phyloP scores from a whole-genome alignment of 257 asterid genomes.

The Cordia subcordata region DNA sequence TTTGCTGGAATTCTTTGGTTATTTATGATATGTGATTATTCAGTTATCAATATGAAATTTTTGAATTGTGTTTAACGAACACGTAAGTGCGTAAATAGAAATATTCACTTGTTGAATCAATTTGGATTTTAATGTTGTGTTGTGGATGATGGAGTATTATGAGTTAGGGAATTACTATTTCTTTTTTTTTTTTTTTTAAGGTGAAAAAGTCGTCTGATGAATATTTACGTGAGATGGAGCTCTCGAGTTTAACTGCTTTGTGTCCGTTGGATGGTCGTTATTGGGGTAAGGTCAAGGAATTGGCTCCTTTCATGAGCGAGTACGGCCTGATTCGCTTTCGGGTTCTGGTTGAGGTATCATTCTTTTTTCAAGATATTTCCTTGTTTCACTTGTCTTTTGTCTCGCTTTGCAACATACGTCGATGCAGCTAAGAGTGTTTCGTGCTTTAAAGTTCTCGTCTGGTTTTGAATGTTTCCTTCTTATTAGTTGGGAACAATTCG shows the following conservation, averaged over 20 bases:
- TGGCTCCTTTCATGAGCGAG: slow-evolving; percentile 77
- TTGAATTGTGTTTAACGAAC: no score
- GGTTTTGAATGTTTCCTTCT: no score
- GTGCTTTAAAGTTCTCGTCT: no score
- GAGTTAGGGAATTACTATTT: no score
- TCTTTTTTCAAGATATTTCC: not conserved
- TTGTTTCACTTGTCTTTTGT: not conserved
- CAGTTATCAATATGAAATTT: no score
- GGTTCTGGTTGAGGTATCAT: slow-evolving; percentile 75
- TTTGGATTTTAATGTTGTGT: no score
- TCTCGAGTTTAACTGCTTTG: slow-evolving; percentile 52
- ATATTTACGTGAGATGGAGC: slow-evolving; percentile 31
- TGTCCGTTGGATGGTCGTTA: slow-evolving; percentile 95
- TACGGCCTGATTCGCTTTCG: slow-evolving; percentile 78
- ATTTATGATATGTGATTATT: no score
- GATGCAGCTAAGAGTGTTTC: no score
- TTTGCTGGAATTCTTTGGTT: not conserved
- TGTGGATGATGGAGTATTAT: no score
- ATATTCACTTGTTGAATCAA: no score
- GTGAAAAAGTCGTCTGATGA: slow-evolving; percentile 23
- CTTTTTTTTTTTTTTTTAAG: slow-evolving; percentile 30
- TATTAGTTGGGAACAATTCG: no score
- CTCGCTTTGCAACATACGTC: no score
- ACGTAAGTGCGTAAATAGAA: not conserved
- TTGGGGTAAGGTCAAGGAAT: slow-evolving; percentile 78